Base-by-base conservation (phyloP, 2,329 filamentous ascomycete species). In the Paracoccidioides brasiliensis region DNA sequence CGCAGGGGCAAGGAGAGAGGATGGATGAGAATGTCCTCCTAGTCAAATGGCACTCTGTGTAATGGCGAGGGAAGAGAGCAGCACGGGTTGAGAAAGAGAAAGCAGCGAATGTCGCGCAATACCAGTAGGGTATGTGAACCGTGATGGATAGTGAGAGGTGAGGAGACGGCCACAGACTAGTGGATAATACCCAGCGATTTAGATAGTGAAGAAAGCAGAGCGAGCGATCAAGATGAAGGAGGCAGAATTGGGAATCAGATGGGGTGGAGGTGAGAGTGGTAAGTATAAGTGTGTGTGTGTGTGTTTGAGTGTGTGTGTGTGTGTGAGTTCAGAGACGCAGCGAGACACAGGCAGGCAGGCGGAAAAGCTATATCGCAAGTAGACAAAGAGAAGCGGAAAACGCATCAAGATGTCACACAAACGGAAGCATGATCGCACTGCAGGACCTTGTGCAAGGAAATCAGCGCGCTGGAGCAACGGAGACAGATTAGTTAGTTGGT, bases 371-470 rank as follows among this genome's bases (percentile, higher is more conserved):
- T 59, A 54, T 59, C 54, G 51, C 57, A 58, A 54, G 53, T 58
- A 59, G 58, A 62, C 62, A 61, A 60, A 64, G 61, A 61, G 61
- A 61, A 61, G 56, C 59, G 48, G 56, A 60, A 59, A 59, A 58
- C 56, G 56, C 57, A 56, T 58, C 55, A 56, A 60, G 56, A 54
- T 55, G 60, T 61, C 58, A 61, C 60, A 61, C 60, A 55, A 56
- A 61, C 58, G 60, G 58, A 57, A 61, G 58, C 60, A 59, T 60
- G 61, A 57, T 61, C 59, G 58, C 58, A 61, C 57, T 33, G 54
- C 56, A 58, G 56, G 43, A 44, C 44, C 10, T 48, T 46, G 44
- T 49, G 28, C 35, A 41, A 49, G 37, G 33, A 22, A 35, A 49
- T 49, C 44, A 49, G 53, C 32, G 44, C 32, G 40, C 44, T 49